These are phyloP conservation scores for Triticum dicoccoides DNA, from an alignment of 176 grass and related monocot genomes.

Conservation along the genomic window DNA sequence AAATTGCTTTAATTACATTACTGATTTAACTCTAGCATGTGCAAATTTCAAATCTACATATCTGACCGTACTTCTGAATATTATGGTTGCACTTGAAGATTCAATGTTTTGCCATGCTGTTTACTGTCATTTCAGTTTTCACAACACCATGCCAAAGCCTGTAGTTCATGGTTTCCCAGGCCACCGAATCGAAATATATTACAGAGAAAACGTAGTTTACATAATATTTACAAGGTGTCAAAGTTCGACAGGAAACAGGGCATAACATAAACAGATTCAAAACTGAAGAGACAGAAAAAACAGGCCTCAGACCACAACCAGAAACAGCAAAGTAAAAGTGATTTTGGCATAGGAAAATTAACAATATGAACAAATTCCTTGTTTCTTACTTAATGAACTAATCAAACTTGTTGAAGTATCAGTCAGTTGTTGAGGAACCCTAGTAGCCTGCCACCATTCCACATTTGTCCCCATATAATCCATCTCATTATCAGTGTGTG, in stretches of 20 bases:
- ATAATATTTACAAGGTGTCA: background rate
- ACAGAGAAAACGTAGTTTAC: background rate
- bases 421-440: no score
- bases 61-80: background rate
- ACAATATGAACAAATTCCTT: background rate
- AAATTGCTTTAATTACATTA: background rate
- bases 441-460: no score
- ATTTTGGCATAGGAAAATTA: background rate
- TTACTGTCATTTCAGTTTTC: background rate
- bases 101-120: background rate
- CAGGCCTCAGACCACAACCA: background rate
- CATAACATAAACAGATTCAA: background rate
- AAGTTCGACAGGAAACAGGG: background rate
- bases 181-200: background rate
- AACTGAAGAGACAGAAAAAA: background rate
- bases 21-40: background rate
- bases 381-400: background rate
- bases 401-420: no score
- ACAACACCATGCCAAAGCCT: conserved; percentile 2
- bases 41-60: background rate
- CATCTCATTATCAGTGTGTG: no score
- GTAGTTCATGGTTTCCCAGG: background rate
- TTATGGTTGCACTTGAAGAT: background rate
- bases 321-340: background rate
- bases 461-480: no score